These are phyloP conservation scores for Talaromyces sp. DNA, from an alignment of 2,329 filamentous ascomycete species.

Conservation along the genomic window DNA sequence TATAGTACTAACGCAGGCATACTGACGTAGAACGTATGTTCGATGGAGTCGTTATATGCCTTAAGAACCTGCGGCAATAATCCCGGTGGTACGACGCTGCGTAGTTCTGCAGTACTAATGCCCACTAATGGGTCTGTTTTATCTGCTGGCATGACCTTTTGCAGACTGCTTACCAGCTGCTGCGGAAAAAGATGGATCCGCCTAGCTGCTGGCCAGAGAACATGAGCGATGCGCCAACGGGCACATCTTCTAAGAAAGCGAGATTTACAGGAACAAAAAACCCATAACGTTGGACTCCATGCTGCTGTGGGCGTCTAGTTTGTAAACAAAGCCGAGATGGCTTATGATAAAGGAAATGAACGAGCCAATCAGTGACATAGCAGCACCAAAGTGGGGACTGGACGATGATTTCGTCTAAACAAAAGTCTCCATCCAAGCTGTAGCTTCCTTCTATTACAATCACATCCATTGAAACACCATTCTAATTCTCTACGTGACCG, in stretches of 20 bases:
- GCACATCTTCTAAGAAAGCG: constrained; percentile 21
- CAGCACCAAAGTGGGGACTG: background rate
- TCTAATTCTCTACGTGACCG: background rate
- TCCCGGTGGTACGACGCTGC: background rate
- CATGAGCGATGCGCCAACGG: constrained; percentile 26
- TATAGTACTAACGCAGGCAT: background rate
- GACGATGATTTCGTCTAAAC: background rate
- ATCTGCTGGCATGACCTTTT: background rate
- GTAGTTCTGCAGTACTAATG: background rate
- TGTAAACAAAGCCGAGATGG: background rate
- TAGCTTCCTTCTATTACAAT: background rate
- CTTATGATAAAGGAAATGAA: background rate
- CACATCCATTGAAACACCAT: background rate
- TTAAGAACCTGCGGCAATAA: background rate
- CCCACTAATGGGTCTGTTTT: background rate
- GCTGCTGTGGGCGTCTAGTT: background rate
- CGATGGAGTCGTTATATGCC: background rate
- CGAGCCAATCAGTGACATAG: background rate
- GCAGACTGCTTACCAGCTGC: constrained; percentile 16
- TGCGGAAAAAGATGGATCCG: constrained; percentile 26
- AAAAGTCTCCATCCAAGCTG: background rate
- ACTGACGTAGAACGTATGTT: background rate
- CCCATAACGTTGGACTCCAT: too few relatives aligned
- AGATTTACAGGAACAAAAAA: too few relatives aligned
- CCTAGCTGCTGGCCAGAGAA: constrained; percentile 25